These are phyloP conservation scores for Cajanus cajan DNA, from an alignment of 306 rosid species.

Conservation along the genomic window DNA sequence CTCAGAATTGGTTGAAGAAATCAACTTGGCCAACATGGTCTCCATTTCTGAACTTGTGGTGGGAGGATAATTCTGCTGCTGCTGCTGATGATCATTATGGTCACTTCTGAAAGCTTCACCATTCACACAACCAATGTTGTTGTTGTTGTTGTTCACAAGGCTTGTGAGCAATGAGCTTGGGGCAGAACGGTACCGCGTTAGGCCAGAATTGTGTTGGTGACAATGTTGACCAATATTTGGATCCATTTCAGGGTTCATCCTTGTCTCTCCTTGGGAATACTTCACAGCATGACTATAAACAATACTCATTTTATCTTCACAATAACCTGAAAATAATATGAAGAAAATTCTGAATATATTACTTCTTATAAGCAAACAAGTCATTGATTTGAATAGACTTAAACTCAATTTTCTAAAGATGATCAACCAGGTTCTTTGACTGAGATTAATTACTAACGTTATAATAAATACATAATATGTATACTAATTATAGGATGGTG, in stretches of 20 bases:
- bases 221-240: constrained; percentile 39
- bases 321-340: constrained; percentile 24
- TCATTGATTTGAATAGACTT: too few relatives aligned
- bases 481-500: not conserved
- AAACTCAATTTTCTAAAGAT: too few relatives aligned
- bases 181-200: constrained; percentile 55
- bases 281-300: constrained; percentile 46
- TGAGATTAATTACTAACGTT: too few relatives aligned
- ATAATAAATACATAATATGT: too few relatives aligned
- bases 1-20: constrained; percentile 41
- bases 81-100: not conserved
- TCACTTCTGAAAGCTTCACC: constrained; percentile 37
- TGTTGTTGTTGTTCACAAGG: constrained; percentile 27
- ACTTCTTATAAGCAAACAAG: not conserved
- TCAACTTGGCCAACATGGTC: constrained; percentile 46
- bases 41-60: constrained; percentile 65
- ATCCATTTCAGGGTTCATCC: constrained; percentile 58
- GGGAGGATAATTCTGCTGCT: constrained; percentile 28
- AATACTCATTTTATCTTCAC: constrained; percentile 49
- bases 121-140: constrained; percentile 23
- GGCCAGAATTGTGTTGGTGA: constrained; percentile 45
- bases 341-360: not conserved
- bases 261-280: constrained; percentile 41
- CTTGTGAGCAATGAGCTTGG: constrained; percentile 51
- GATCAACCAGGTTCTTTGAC: too few relatives aligned